A percentile compares a stretch with the other conserved stretches of the same genome.
Conservation (phyloP, 768 basidiomycete genomes). For the Fistulinella prunicolor region DNA sequence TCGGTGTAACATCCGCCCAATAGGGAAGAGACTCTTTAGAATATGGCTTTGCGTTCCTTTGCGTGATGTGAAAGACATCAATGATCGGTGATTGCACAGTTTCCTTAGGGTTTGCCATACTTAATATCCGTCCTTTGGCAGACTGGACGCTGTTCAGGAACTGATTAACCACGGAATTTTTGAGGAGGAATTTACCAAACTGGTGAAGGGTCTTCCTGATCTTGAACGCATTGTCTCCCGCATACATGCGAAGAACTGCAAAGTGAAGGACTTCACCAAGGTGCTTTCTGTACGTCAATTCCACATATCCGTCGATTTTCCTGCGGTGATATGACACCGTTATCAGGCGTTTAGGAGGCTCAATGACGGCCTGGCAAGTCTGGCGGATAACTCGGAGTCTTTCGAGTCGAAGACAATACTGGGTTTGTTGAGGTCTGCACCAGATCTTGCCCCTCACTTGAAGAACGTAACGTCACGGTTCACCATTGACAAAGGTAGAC, state of each 20-base stretch:
- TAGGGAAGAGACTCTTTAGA: constrained; percentile 92
- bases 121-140: constrained; percentile 32
- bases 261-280: constrained; percentile 82
- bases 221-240: constrained; percentile 92
- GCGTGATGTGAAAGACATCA: constrained; percentile 78
- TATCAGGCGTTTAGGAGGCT: constrained; percentile 74
- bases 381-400: constrained; percentile 62
- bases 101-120: constrained; percentile 5
- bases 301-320: background rate
- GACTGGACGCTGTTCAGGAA: constrained; percentile 93
- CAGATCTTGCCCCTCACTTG: constrained; percentile 71
- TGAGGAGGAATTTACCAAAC: constrained; percentile 66
- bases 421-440: constrained; percentile 74
- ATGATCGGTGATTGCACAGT: constrained; percentile 61
- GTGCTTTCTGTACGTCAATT: constrained; percentile 60
- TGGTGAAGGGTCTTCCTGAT: constrained; percentile 85
- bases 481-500: constrained; percentile 53
- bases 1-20: constrained; percentile 6
- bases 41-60: constrained; percentile 96
- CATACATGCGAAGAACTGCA: constrained; percentile 90
- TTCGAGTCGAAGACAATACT: constrained; percentile 79
- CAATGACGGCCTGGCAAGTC: constrained; percentile 57
- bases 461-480: constrained; percentile 73
- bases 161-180: constrained; percentile 79
- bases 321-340: constrained; percentile 3